A percentile compares a stretch with the other conserved stretches of the same genome.
phyloP scores from a whole-genome alignment of 2,329 filamentous ascomycete genomes.

The Aureobasidium sp. region DNA sequence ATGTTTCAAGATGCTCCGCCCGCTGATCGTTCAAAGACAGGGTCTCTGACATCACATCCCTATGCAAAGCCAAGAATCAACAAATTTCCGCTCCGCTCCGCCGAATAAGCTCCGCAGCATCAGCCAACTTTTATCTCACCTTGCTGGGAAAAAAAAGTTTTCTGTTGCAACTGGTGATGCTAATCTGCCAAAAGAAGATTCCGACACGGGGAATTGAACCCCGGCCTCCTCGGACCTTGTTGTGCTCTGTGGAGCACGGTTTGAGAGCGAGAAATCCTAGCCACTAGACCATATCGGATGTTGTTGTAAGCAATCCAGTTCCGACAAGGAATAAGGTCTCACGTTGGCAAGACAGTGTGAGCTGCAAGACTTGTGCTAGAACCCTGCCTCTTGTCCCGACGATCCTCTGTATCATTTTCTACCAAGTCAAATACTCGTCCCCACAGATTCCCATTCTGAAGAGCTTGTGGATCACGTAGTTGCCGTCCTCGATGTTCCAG shows the following conservation, averaged over 20 bases:
- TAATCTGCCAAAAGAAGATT: neutral
- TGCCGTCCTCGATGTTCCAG: too few species aligned
- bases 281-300: slow-evolving; percentile 1
- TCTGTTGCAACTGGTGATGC: neutral
- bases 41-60: neutral
- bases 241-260: neutral
- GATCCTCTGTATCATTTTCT: too few species aligned
- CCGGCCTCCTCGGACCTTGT: neutral
- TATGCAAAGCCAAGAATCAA: too few species aligned
- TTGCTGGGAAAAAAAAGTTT: neutral
- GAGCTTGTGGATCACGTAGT: too few species aligned
- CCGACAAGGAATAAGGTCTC: too few species aligned
- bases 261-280: slow-evolving; percentile 2
- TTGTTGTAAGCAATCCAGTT: neutral
- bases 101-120: neutral
- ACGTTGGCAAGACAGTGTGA: too few species aligned
- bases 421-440: too few species aligned
- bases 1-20: neutral
- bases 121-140: neutral
- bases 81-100: neutral
- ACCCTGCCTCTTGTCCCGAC: too few species aligned
- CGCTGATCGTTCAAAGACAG: neutral
- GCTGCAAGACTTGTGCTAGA: too few species aligned
- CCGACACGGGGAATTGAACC: slow-evolving; percentile 3
- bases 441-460: too few species aligned